Conservation (phyloP, 2,329 filamentous ascomycete genomes). For the Colletotrichum godetiae region DNA sequence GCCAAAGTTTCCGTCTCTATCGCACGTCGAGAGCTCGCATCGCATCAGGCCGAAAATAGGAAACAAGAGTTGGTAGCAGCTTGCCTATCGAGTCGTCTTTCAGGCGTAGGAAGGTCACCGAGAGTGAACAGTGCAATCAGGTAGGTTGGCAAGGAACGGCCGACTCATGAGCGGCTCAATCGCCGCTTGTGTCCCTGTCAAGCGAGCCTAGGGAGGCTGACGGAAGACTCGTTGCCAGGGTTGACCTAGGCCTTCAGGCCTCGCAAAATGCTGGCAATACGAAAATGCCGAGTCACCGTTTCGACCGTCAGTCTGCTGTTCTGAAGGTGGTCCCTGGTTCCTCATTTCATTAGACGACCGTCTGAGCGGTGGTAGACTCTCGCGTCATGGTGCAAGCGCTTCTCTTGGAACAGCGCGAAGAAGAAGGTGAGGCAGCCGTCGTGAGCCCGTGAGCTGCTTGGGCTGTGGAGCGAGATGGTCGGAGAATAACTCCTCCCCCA, state of each 20-base stretch:
- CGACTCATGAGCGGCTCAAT: conserved; percentile 1
- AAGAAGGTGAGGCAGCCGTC: conserved; percentile 20
- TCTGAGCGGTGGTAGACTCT: conserved; percentile 17
- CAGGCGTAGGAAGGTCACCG: neutral
- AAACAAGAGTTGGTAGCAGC: conserved; percentile 15
- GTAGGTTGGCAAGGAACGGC: neutral
- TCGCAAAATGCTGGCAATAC: neutral
- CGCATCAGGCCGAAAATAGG: conserved; percentile 27
- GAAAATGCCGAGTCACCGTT: conserved; percentile 15
- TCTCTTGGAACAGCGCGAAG: conserved; percentile 6
- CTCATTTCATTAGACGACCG: conserved; percentile 10
- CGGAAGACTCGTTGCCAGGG: conserved; percentile 6
- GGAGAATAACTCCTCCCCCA: conserved; percentile 18
- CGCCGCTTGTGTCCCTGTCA: neutral
- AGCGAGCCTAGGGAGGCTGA: conserved; percentile 3
- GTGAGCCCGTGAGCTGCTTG: conserved; percentile 15
- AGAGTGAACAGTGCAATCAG: conserved; percentile 1
- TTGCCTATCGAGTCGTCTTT: neutral
- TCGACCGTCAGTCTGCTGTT: neutral
- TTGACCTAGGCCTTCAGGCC: neutral
- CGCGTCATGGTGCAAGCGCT: conserved; percentile 10
- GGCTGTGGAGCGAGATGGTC: neutral
- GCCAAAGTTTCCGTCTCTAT: conserved; percentile 3
- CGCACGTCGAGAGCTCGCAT: conserved; percentile 5
- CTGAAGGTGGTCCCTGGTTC: neutral